Evolutionary conservation across 1,284 basidiomycete genomes (phyloP).

Genomic region (Phenoliferia sp.): DNA sequence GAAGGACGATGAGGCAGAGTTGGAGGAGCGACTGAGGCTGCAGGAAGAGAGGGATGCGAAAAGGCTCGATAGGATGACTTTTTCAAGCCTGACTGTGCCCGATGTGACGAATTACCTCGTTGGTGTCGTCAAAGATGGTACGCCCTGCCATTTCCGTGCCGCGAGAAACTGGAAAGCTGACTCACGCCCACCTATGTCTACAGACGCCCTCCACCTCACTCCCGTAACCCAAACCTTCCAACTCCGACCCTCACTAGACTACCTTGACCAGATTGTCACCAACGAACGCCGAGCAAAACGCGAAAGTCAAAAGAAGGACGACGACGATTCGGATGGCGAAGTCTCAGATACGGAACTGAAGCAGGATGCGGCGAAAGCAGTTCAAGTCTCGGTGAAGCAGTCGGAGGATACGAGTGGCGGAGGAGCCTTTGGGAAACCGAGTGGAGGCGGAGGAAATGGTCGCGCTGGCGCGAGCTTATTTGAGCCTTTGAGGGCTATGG

Average conservation of each 20-base stretch:
- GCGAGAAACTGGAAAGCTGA: not conserved
- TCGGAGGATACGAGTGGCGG: slow-evolving; percentile 12
- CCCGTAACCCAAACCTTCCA: slow-evolving; percentile 39
- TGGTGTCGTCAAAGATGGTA: slow-evolving; percentile 36
- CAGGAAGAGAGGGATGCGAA: slow-evolving; percentile 23
- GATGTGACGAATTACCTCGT: slow-evolving; percentile 40
- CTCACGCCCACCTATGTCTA: not conserved
- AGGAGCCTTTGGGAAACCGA: slow-evolving; percentile 2
- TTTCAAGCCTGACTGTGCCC: slow-evolving; percentile 33
- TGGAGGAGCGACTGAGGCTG: slow-evolving; percentile 22
- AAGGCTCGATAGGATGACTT: slow-evolving; percentile 34
- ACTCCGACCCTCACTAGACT: slow-evolving; percentile 36
- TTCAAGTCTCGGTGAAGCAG: slow-evolving; percentile 33
- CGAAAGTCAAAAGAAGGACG: slow-evolving; percentile 27
- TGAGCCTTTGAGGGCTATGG: slow-evolving; percentile 36
- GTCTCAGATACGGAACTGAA: slow-evolving; percentile 35
- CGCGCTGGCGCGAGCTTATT: slow-evolving; percentile 37
- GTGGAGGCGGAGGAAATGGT: slow-evolving; percentile 27
- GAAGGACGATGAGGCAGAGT: slow-evolving; percentile 12
- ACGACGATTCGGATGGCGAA: slow-evolving; percentile 30
- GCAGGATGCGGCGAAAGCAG: slow-evolving; percentile 35
- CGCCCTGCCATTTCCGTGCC: not conserved
- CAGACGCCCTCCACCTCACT: slow-evolving; percentile 37
- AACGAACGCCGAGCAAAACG: slow-evolving; percentile 33
- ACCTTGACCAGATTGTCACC: slow-evolving; percentile 37